phyloP scores from a whole-genome alignment of 345 rosid genomes.

The Microcos paniculata region DNA sequence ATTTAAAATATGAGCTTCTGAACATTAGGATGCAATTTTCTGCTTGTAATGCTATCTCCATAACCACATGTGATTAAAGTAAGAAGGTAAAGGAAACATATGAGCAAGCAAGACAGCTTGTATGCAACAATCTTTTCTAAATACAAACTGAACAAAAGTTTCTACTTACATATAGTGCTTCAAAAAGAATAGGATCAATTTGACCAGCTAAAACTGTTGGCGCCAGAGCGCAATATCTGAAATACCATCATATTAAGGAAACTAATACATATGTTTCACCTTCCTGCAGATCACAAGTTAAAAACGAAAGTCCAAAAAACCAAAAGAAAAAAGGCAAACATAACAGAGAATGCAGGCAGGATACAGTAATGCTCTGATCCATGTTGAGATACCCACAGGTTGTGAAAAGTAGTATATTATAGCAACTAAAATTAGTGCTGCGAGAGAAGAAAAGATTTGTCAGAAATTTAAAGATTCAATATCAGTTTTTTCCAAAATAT shows the following conservation, averaged over 20 bases:
- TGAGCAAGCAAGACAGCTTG: background rate
- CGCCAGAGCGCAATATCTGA: constrained; percentile 81
- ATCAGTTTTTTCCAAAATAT: background rate
- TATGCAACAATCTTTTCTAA: background rate
- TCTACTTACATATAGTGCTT: constrained; percentile 82
- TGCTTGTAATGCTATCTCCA: background rate
- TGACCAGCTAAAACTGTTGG: constrained; percentile 83
- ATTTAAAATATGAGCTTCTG: background rate
- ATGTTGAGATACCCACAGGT: constrained; percentile 45
- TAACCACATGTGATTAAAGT: background rate
- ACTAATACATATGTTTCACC: background rate
- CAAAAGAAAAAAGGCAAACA: background rate
- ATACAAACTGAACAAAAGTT: background rate
- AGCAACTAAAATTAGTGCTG: constrained; percentile 75
- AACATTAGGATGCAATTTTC: background rate
- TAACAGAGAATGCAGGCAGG: constrained; percentile 33
- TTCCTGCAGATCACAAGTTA: constrained; percentile 7
- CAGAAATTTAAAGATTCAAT: constrained; percentile 18
- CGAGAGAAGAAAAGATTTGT: constrained; percentile 19
- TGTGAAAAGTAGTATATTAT: constrained; percentile 68
- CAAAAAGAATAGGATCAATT: constrained; percentile 80
- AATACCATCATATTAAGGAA: constrained; percentile 35
- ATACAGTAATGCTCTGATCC: constrained; percentile 69
- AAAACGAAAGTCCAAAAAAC: background rate
- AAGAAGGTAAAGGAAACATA: background rate